Conservation (phyloP, 2,329 filamentous ascomycete genomes). For the Tolypocladium paradoxum region DNA sequence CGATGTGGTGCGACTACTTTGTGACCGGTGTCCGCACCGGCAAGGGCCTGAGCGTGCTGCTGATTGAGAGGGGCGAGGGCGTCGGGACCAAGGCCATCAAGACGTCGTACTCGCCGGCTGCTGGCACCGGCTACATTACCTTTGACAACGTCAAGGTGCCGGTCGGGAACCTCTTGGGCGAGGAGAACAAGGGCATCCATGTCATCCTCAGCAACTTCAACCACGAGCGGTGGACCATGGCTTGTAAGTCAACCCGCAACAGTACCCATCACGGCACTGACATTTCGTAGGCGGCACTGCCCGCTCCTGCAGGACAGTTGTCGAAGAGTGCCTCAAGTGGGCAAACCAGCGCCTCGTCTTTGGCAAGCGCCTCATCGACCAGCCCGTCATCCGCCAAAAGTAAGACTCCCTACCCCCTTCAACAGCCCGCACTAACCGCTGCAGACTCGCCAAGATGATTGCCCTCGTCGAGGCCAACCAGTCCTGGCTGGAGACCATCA, state of each 20-base stretch:
- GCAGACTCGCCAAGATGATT: conserved; percentile 74
- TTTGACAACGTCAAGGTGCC: conserved; percentile 84
- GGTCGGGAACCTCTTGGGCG: conserved; percentile 63
- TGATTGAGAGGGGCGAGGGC: conserved; percentile 64
- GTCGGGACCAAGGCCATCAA: conserved; percentile 71
- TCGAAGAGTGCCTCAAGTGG: conserved; percentile 84
- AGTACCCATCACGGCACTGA: conserved; percentile 3
- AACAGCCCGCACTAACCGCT: conserved; percentile 2
- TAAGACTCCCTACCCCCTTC: conserved; percentile 20
- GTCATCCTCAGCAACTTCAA: conserved; percentile 85
- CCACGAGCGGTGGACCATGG: conserved; percentile 74
- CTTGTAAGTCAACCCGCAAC: conserved; percentile 30
- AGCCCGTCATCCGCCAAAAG: conserved; percentile 77
- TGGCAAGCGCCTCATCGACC: conserved; percentile 69
- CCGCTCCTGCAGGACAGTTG: conserved; percentile 55
- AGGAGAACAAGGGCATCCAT: conserved; percentile 77
- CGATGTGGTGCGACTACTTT: conserved; percentile 73
- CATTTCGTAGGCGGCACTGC: conserved; percentile 38
- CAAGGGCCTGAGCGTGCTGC: conserved; percentile 66
- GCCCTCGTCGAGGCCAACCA: conserved; percentile 72
- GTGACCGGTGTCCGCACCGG: conserved; percentile 69
- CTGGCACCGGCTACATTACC: conserved; percentile 69
- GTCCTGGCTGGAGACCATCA: conserved; percentile 74
- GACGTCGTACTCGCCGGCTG: conserved; percentile 69
- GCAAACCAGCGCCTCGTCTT: conserved; percentile 78